Base-by-base conservation (phyloP, 805 yeast genomes). In the Suhomyces canberraensis region DNA sequence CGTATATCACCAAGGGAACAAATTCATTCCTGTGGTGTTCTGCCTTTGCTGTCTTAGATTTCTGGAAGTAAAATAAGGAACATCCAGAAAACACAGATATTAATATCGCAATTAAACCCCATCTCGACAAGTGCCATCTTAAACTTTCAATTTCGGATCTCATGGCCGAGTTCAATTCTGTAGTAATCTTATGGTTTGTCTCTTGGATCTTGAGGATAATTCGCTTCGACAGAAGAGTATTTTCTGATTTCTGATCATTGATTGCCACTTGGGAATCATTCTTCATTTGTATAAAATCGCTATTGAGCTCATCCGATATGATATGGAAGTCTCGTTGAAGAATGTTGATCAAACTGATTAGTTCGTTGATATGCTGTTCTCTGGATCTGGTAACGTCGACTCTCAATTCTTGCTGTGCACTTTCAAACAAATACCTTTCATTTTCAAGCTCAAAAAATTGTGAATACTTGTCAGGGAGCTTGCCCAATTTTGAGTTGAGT, bases 101-200 rank as follows among this genome's bases (percentile, higher is more conserved):
- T 16, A 84, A 60, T 22, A 89, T 81, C 2, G 93, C 86, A 29
- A 85, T 69, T 22, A 93, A 66, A 8, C 97, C 97, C 56, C 93
- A 76, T 39, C 96, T 71, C 1, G 96, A 89, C 30, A 91, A 78
- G 52, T 87, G 88, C 98, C 98, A 91, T 50, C 98, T 72, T 42
- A 91, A 70, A 40, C 81, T 78, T 61, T 91, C 98, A 39, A 88
- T 85, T 39, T 88, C 93, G 0, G 93, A 81, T 53, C 87, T 78
- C 55, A 89, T 75, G 6, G 86, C 93, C 22, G 93, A 80, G 42
- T 81, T 78, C 47, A 93, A 72, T 47, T 84, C 84, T 4, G 93
- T 84, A 16, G 85, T 78, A 41, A 91, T 90, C 47, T 87, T 81
- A 61, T 88, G 89, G 47, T 84, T 81, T 31, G 91, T 73, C 51